phyloP scores from a whole-genome alignment of 2,329 filamentous ascomycete species.

The Paecilomyces sp. region DNA sequence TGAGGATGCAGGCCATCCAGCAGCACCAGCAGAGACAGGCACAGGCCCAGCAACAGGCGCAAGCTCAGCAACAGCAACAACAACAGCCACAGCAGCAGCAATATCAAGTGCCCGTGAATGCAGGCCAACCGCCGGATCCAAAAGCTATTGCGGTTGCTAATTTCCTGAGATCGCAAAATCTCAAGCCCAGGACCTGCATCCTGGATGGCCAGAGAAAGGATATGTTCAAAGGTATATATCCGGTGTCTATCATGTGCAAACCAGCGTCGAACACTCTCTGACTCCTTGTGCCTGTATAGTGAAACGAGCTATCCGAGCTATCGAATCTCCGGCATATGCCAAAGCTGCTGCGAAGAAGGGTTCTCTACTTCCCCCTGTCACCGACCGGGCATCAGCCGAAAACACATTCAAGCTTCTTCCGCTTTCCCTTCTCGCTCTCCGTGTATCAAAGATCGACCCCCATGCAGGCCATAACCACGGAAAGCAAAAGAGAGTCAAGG shows the following conservation, averaged over 20 bases:
- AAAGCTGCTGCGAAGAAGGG: constrained; percentile 83
- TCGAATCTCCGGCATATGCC: constrained; percentile 81
- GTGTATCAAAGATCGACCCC: constrained; percentile 75
- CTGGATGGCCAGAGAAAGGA: constrained; percentile 95
- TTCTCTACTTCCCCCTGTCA: constrained; percentile 78
- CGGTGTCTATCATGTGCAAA: not conserved
- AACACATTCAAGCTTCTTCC: constrained; percentile 93
- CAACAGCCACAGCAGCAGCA: constrained; percentile 9
- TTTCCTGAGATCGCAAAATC: constrained; percentile 73
- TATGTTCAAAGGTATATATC: constrained; percentile 81
- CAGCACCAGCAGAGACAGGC: constrained; percentile 32
- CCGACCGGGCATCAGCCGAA: constrained; percentile 79
- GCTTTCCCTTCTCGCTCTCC: constrained; percentile 85
- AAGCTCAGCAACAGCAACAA: constrained; percentile 16
- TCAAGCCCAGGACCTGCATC: constrained; percentile 87
- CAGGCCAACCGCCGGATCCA: constrained; percentile 66
- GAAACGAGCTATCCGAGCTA: constrained; percentile 86
- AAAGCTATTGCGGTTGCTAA: constrained; percentile 82
- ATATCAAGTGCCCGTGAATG: constrained; percentile 42
- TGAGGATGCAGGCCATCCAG: constrained; percentile 41
- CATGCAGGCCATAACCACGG: constrained; percentile 67
- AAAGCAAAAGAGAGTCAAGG: constrained; percentile 77
- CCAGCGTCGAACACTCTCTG: not conserved
- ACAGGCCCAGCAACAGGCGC: constrained; percentile 14
- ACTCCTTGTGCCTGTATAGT: constrained; percentile 46